Evolutionary conservation across 176 grass and related monocot genomes (phyloP).

Genomic region (Carex myosuroides): DNA sequence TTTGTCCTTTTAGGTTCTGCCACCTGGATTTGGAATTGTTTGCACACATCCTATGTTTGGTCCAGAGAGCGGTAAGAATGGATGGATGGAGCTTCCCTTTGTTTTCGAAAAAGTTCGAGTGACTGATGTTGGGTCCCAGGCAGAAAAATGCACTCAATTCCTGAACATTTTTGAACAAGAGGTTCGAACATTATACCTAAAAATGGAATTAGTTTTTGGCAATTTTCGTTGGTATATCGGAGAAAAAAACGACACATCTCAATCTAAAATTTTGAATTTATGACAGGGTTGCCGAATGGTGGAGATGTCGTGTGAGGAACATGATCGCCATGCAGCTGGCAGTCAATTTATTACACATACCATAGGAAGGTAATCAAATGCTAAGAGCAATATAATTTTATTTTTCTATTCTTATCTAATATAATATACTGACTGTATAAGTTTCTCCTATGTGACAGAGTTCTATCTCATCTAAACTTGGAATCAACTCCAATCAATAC

Average conservation of each 20-base stretch:
- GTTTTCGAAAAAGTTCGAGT: constrained; percentile 64
- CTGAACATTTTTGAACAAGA: constrained; percentile 56
- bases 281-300: constrained; percentile 65
- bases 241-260: not conserved
- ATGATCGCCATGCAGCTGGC: constrained; percentile 44
- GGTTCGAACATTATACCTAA: constrained; percentile 15
- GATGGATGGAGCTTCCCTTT: constrained; percentile 44
- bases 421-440: not conserved
- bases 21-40: constrained; percentile 39
- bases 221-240: not conserved
- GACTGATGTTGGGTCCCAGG: constrained; percentile 26
- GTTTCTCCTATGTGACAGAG: constrained; percentile 18
- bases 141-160: constrained; percentile 38
- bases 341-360: constrained; percentile 75
- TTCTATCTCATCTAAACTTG: constrained; percentile 46
- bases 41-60: constrained; percentile 74
- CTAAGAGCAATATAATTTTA: not conserved
- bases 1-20: constrained; percentile 37
- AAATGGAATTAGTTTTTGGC: not conserved
- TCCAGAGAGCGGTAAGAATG: constrained; percentile 58
- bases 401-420: not conserved
- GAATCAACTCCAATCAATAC: constrained; percentile 66
- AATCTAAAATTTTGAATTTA: not conserved
- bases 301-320: constrained; percentile 54
- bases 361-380: constrained; percentile 45